Percentiles rank a stretch among this genome's conserved stretches.
phyloP scores from a whole-genome alignment of 345 rosid genomes.

The Draba incana region DNA sequence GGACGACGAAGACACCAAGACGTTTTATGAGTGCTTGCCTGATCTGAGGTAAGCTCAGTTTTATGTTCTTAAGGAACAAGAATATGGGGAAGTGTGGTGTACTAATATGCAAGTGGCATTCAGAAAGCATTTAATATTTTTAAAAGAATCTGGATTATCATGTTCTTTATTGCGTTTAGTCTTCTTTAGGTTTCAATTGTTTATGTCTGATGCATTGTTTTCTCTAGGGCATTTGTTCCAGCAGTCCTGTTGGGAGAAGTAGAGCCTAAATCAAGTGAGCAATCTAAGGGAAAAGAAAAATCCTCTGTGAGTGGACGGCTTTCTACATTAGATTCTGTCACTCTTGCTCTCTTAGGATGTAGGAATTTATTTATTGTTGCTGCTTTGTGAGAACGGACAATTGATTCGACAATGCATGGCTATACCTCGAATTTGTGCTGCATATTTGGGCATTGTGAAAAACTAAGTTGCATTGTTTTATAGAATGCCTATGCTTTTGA shows the following conservation, averaged over 20 bases:
- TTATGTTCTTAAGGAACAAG: slow-evolving; percentile 23
- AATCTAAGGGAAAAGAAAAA: slow-evolving; percentile 75
- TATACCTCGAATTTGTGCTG: slow-evolving; percentile 18
- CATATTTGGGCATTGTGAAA: slow-evolving; percentile 22
- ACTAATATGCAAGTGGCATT: slow-evolving; percentile 18
- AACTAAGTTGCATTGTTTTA: neutral
- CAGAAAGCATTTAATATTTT: slow-evolving; percentile 6
- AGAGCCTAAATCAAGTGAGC: slow-evolving; percentile 78
- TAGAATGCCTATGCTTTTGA: neutral
- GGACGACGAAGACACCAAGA: slow-evolving; percentile 98
- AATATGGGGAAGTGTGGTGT: slow-evolving; percentile 6
- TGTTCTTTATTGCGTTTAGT: slow-evolving; percentile 15
- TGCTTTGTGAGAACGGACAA: slow-evolving; percentile 21
- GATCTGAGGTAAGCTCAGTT: slow-evolving; percentile 83
- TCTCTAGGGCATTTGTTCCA: slow-evolving; percentile 94
- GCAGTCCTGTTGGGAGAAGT: slow-evolving; percentile 95
- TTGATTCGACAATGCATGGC: slow-evolving; percentile 16
- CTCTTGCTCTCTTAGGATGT: slow-evolving; percentile 30
- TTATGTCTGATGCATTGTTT: slow-evolving; percentile 32
- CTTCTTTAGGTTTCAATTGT: slow-evolving; percentile 3
- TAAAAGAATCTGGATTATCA: slow-evolving; percentile 27
- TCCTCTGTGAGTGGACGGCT: slow-evolving; percentile 55
- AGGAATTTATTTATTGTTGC: slow-evolving; percentile 11
- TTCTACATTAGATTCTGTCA: slow-evolving; percentile 7
- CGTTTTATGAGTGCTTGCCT: slow-evolving; percentile 92